Evolutionary conservation across 129 eudicot species (phyloP).

Genomic region (Lactuca saligna): DNA sequence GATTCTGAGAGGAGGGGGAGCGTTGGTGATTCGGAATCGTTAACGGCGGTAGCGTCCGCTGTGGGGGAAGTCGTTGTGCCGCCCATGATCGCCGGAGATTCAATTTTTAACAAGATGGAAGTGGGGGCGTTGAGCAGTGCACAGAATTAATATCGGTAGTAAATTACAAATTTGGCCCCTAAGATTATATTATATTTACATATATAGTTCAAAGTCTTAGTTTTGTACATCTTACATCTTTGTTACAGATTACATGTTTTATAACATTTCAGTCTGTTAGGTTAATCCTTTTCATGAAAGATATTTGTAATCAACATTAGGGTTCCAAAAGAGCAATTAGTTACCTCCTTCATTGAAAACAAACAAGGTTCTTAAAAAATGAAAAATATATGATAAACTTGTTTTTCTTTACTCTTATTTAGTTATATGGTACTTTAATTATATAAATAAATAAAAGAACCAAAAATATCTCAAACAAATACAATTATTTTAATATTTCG

Average conservation of each 20-base stretch:
- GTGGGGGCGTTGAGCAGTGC: constrained; percentile 19
- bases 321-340: background rate
- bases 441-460: background rate
- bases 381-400: too few species aligned
- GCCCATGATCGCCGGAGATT: constrained; percentile 38
- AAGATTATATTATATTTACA: background rate
- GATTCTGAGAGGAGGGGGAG: constrained; percentile 37
- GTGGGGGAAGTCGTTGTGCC: constrained; percentile 28
- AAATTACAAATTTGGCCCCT: background rate
- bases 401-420: too few species aligned
- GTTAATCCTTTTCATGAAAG: background rate
- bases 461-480: background rate
- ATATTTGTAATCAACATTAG: background rate
- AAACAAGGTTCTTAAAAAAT: too few species aligned
- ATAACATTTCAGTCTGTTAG: background rate
- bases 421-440: too few species aligned
- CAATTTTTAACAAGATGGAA: background rate
- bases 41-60: constrained; percentile 23
- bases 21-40: constrained; percentile 51
- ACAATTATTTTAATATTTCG: too few species aligned
- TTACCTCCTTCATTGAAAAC: too few species aligned
- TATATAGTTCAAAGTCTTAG: background rate
- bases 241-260: background rate
- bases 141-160: background rate
- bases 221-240: background rate